Base-by-base conservation (phyloP, 75 land plant genomes). In the Cryptomeria japonica region DNA sequence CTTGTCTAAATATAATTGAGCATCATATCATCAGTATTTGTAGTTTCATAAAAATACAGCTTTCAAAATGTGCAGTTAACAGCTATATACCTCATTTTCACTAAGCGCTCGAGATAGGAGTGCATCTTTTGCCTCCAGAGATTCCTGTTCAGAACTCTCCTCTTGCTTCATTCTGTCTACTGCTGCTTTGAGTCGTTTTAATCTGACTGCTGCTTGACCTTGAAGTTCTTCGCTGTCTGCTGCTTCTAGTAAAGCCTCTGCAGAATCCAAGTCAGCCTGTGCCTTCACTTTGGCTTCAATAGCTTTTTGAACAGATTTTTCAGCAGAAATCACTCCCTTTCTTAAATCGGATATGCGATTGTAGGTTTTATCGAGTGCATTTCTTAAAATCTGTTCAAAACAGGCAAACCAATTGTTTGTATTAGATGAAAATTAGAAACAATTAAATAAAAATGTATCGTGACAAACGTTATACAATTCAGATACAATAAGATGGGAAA, bases 341-440 rank as follows among this genome's bases (percentile, higher is more conserved):
- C 97, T 90, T 37, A 97, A 88, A 86, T 97, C 99, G 68, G 87
- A 91, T 13, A 96, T 94, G 31, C 99, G 97, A 83, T 97, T 97
- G 53, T 87, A 91, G 46, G 99, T 96, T 86, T 97, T 97, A 78
- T 89, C 93, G 28, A 97, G 87, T 41, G 97, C 99, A 93, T 97
- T 97, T 75, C 94, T 89, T 4, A 97, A 93, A 76, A 97, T 86
- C 96, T 95, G 84, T 78, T 73, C 31, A 89, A 88, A 31, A 31
- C 8, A 85, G 56, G 13, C 9, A 56, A 42, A 32, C 4, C 68
- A 34, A 16, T 8, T 39, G 15, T 34, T 34, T 51, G 32, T 34
- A 19, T 53, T 42, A n/a, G 36, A n/a, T 22, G 39, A 46, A 44
- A n/a, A 82, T 38, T 25, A 46, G 47, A 1, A 46, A 44, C 49